Evolutionary conservation across 306 rosid species (phyloP).

Genomic region (Lathyrus sativus): DNA sequence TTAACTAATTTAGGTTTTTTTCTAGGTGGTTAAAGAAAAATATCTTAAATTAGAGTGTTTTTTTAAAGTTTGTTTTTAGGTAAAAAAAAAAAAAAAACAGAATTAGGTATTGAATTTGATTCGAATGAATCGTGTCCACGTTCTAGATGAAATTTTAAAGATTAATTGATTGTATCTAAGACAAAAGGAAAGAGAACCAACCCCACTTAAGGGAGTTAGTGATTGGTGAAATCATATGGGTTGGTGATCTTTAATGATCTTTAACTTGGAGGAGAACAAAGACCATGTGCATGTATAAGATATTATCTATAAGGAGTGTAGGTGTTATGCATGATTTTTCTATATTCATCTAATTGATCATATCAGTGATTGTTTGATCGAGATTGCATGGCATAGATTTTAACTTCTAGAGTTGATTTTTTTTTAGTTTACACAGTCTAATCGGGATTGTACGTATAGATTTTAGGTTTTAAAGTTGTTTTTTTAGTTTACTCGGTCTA

Average conservation of each 20-base stretch:
- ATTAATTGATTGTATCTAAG: not conserved
- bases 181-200: constrained; percentile 34
- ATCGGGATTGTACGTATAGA: too few species aligned
- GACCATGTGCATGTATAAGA: constrained; percentile 42
- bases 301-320: constrained; percentile 22
- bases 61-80: not conserved
- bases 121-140: constrained; percentile 36
- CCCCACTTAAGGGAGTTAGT: constrained; percentile 38
- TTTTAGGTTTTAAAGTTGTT: too few species aligned
- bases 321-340: constrained; percentile 3
- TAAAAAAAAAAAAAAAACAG: not conserved
- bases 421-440: too few species aligned
- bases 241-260: constrained; percentile 25
- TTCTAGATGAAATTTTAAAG: constrained; percentile 27
- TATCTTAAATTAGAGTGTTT: constrained; percentile 10
- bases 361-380: too few species aligned
- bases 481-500: too few species aligned
- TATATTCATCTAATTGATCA: too few species aligned
- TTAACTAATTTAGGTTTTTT: constrained; percentile 9
- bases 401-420: too few species aligned
- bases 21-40: not conserved
- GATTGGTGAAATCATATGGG: constrained; percentile 36
- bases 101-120: constrained; percentile 41
- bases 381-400: too few species aligned
- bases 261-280: constrained; percentile 27